A percentile compares a stretch with the other conserved stretches of the same genome.
Evolutionary conservation across 345 rosid species (phyloP).

Genomic region (Aquilaria yunnanensis): DNA sequence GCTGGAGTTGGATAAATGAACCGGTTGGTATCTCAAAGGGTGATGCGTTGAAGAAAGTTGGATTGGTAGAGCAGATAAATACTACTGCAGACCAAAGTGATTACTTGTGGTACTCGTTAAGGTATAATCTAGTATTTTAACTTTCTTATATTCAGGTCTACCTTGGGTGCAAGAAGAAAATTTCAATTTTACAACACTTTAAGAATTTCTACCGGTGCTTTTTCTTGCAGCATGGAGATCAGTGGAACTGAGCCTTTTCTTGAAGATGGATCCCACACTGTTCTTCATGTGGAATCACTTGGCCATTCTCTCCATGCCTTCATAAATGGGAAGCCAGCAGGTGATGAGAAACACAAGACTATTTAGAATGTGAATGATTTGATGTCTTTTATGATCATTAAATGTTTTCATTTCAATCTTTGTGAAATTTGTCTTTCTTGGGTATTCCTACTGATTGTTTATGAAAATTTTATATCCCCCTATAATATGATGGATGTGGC

Average conservation of each 20-base stretch:
- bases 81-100: constrained; percentile 85
- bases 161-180: not conserved
- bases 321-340: constrained; percentile 73
- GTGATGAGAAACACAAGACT: constrained; percentile 24
- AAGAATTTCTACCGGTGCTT: not conserved
- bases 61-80: constrained; percentile 81
- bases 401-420: not conserved
- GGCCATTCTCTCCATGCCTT: constrained; percentile 86
- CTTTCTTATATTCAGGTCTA: too few relatives aligned
- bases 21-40: constrained; percentile 76
- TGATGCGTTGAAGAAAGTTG: constrained; percentile 51
- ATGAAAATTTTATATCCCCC: not conserved
- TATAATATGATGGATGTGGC: not conserved
- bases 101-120: constrained; percentile 87
- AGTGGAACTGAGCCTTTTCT: constrained; percentile 52
- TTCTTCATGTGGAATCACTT: constrained; percentile 73
- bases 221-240: constrained; percentile 35
- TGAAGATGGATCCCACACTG: constrained; percentile 58
- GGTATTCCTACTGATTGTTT: too few relatives aligned
- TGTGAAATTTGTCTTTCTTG: too few relatives aligned
- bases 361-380: not conserved
- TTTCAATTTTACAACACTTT: constrained; percentile 3
- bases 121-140: constrained; percentile 31
- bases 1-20: constrained; percentile 79
- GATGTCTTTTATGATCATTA: not conserved